Evolutionary conservation across 1,139 yeast genomes (phyloP).

Genomic region (Schizosaccharomyces versatilis): DNA sequence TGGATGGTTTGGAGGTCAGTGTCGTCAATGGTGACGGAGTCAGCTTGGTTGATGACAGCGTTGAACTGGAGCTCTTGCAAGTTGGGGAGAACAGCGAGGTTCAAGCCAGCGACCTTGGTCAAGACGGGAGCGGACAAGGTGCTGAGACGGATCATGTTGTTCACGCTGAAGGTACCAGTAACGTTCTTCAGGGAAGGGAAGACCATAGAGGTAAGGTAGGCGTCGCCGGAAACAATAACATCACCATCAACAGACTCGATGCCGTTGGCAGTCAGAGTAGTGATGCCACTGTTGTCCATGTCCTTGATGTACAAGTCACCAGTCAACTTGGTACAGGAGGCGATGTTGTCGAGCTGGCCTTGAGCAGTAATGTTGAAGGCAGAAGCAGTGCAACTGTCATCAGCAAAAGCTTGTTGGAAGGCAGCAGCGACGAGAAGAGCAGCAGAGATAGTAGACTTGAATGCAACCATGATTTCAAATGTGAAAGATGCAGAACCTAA

Average conservation of each 20-base stretch:
- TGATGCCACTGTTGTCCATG: slow-evolving; percentile 29
- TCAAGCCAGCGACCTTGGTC: slow-evolving; percentile 57
- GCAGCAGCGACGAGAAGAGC: slow-evolving; percentile 12
- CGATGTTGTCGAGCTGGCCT: slow-evolving; percentile 48
- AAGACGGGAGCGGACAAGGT: slow-evolving; percentile 57
- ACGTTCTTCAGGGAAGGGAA: slow-evolving; percentile 65
- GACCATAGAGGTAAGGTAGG: slow-evolving; percentile 36
- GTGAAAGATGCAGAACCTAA: no score
- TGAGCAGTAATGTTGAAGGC: slow-evolving; percentile 29
- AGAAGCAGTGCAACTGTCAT: slow-evolving; percentile 16
- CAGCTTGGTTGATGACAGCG: slow-evolving; percentile 54
- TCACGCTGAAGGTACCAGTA: slow-evolving; percentile 43
- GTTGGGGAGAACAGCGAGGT: slow-evolving; percentile 69
- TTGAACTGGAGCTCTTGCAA: slow-evolving; percentile 46
- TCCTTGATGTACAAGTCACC: slow-evolving; percentile 45
- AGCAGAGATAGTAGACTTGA: not conserved
- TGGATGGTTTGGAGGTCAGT: slow-evolving; percentile 57
- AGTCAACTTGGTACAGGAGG: slow-evolving; percentile 55
- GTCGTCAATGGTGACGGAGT: slow-evolving; percentile 56
- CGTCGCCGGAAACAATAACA: slow-evolving; percentile 42
- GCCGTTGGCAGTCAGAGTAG: slow-evolving; percentile 26
- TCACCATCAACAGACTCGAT: slow-evolving; percentile 58
- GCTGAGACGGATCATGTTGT: slow-evolving; percentile 43
- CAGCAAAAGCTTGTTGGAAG: slow-evolving; percentile 14
- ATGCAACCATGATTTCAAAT: not conserved